Evolutionary conservation across 2,329 filamentous ascomycete genomes (phyloP), one percentile per base, ranked within the genome.

Genomic region (Botrytis fragariae): DNA sequence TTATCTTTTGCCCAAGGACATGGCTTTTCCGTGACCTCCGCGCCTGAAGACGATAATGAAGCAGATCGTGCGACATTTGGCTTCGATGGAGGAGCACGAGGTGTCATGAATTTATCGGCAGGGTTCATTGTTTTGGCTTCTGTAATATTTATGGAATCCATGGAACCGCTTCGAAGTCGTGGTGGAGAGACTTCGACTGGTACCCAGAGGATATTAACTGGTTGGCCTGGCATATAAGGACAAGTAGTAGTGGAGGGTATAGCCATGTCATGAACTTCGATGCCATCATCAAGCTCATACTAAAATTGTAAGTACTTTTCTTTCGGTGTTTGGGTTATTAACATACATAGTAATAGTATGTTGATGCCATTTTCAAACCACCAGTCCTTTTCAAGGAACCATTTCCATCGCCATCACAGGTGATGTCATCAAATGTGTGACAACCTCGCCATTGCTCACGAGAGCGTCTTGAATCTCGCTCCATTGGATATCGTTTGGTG

Each of bases 261-360:
- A 3, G 88, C 84, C 42, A 91, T 85, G 81, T 97, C 93, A 81
- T 93, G 90, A 69, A 88, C 90, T 82, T 98, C 95, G 48, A 90
- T 86, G 65, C 91, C 90, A 77, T 91, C 90, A 82, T 98, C 90
- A 60, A 98, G 82, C 81, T 95, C 90, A 83, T 97, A 98, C 93
- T 97, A 76, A 77, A n/a, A 73, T 72, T 63, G 44, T 69, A 44
- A 72, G 72, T 42, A 48, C 39, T 72, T 75, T 54, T 82, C 82
- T 80, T 76, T 77, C 73, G 48, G 74, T 75, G 48, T 72, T 75
- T 77, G 73, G 63, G 75, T 3, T 22, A 76, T 65, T 62, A 70
- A 87, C 92, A 84, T 85, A 97, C 94, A 84, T 96, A 98, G 86
- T 97, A 98, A 87, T 95, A 98, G 83, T 98, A 98, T 25, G 92